Evolutionary conservation across 148 eudicot genomes (phyloP), one percentile per base, ranked within the genome.

Genomic region (Silene latifolia): DNA sequence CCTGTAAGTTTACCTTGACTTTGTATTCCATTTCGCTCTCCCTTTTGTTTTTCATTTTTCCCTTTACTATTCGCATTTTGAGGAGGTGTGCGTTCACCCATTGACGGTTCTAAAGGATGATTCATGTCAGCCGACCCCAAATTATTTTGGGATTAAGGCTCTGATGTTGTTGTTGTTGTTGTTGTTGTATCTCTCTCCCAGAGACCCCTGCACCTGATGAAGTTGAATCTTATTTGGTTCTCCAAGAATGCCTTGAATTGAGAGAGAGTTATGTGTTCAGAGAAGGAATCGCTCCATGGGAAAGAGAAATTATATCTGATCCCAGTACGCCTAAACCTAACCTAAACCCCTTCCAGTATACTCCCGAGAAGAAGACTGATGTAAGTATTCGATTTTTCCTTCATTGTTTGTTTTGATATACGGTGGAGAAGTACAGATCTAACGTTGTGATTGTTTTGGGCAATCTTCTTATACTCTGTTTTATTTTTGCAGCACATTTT

Each of bases 211-310:
- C 93, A 39, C 82, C 85, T 4, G 99, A 96, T 84, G 99, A 96
- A 85, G 87, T 75, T 42, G 99, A 96, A 74, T 91, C 89, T 63
- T 96, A 92, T 75, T 74, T 80, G 80, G 86, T 80, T 86, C 83
- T 96, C 71, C 94, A 90, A 86, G 90, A 79, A 77, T 96, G 99
- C 83, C 99, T 96, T 76, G 99, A 89, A 79, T 63, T 96, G 85
- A 86, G 99, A 64, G 82, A 87, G 53, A 85, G 83, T 83, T 96
- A 96, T 86, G 89, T 96, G 21, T 96, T 89, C 64, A 87, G 87
- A 77, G 99, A 96, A 85, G 86, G 83, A 80, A 82, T 88, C 82
- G 85, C 96, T 81, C 98, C 99, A 79, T 96, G 99, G 99, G 93
- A 82, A 42, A 96, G 88, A 63, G 99, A 96, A 87, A 80, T 87